A percentile compares a stretch with the other conserved stretches of the same genome.
Evolutionary conservation across 805 yeast species (phyloP).

Genomic region (Zygosaccharomyces gambellarensis): DNA sequence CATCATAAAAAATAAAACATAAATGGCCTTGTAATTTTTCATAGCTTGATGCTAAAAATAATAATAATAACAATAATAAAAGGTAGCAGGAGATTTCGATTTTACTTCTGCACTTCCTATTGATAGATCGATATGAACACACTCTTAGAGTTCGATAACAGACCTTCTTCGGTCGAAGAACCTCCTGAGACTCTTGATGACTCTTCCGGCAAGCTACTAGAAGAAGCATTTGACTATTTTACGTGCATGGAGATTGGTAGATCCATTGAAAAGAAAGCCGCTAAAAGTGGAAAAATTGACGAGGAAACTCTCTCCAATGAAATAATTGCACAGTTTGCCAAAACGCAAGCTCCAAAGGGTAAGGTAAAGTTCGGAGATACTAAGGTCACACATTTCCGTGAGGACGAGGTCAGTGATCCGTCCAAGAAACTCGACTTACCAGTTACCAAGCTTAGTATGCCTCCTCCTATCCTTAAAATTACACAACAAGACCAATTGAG

Average conservation of each 20-base stretch:
- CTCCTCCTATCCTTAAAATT: neutral
- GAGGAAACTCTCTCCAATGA: neutral
- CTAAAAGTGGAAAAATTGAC: neutral
- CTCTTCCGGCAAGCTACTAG: neutral
- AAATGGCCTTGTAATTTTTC: too few species aligned
- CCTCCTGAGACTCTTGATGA: neutral
- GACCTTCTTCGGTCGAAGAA: neutral
- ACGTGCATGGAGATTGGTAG: neutral
- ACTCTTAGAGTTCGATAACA: neutral
- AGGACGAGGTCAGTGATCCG: neutral
- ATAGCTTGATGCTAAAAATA: too few species aligned
- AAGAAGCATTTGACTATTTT: constrained; percentile 1
- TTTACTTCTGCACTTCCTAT: too few species aligned
- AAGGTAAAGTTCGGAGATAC: neutral
- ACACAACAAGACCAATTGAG: neutral
- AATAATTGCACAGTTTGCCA: neutral
- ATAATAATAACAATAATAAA: too few species aligned
- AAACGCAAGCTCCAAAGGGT: neutral
- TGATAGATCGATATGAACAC: neutral
- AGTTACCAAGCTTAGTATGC: neutral
- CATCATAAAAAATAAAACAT: too few species aligned
- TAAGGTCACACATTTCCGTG: neutral
- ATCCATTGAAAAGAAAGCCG: neutral
- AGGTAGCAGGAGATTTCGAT: too few species aligned
- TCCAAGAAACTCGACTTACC: neutral